Percentiles rank a stretch among this genome's conserved stretches.
phyloP scores from a whole-genome alignment of 2,329 filamentous ascomycete genomes.

The Cladosporium sp. region DNA sequence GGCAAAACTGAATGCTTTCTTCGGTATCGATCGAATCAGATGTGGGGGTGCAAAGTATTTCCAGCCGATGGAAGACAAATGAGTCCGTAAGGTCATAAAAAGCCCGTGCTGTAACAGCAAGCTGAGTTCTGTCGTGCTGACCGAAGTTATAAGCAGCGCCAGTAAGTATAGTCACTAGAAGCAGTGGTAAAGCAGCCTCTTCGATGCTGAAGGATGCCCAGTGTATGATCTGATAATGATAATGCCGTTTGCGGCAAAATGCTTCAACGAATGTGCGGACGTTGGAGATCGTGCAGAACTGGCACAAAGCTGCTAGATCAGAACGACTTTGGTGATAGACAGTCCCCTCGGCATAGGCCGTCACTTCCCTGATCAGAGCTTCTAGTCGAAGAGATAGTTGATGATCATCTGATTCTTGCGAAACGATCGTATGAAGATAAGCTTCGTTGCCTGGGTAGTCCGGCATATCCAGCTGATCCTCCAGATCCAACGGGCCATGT shows the following conservation, averaged over 20 bases:
- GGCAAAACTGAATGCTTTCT: constrained; percentile 2
- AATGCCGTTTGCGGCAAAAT: constrained; percentile 13
- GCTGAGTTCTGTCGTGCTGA: not conserved
- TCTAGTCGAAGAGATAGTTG: too few relatives aligned
- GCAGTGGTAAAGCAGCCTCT: constrained; percentile 3
- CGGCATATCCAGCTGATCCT: too few relatives aligned
- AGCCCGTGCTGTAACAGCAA: not conserved
- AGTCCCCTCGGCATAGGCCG: too few relatives aligned
- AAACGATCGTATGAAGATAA: too few relatives aligned
- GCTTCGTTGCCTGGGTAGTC: too few relatives aligned
- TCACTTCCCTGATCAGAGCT: too few relatives aligned
- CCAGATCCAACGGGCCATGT: not conserved
- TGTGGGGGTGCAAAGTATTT: not conserved
- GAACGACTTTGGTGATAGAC: not conserved
- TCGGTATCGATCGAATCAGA: not conserved
- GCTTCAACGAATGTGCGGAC: constrained; percentile 1
- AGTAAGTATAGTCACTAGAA: constrained; percentile 9
- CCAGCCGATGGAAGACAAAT: constrained; percentile 3
- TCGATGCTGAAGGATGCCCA: constrained; percentile 8
- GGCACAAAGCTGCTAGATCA: not conserved
- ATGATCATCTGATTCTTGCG: too few relatives aligned
- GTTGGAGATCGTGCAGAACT: constrained; percentile 1
- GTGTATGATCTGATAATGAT: constrained; percentile 14
- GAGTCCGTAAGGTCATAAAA: constrained; percentile 9
- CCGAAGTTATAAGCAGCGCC: constrained; percentile 7